These are phyloP conservation scores for Grigorovia jiainica DNA, from an alignment of 805 yeast genomes.

Conservation along the genomic window DNA sequence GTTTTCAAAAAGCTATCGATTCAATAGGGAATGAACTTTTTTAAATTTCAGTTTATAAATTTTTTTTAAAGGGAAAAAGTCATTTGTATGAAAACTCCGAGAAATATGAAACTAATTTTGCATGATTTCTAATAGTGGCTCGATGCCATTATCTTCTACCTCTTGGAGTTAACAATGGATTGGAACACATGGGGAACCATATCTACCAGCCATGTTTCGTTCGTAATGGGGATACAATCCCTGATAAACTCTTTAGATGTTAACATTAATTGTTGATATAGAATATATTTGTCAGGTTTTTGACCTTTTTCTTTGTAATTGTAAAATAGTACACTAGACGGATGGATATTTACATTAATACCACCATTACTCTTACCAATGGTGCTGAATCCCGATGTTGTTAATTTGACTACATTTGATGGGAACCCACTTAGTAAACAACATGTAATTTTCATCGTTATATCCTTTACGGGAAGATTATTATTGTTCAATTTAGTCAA, in stretches of 20 bases:
- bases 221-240: constrained; percentile 59
- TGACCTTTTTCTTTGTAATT: constrained; percentile 31
- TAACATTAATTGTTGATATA: constrained; percentile 75
- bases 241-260: constrained; percentile 88
- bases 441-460: constrained; percentile 9
- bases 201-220: constrained; percentile 63
- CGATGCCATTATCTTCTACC: too few species aligned
- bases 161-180: too few species aligned
- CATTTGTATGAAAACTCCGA: neutral
- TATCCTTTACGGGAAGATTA: constrained; percentile 2
- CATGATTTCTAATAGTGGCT: too few species aligned
- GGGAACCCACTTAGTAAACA: constrained; percentile 29
- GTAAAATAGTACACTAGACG: constrained; percentile 61
- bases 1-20: too few species aligned
- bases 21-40: too few species aligned
- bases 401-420: constrained; percentile 22
- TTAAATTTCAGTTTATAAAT: neutral
- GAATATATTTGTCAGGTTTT: constrained; percentile 65
- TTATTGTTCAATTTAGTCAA: constrained; percentile 13
- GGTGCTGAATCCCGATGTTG: constrained; percentile 23
- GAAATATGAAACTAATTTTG: too few species aligned
- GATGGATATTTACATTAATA: constrained; percentile 74
- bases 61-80: neutral
- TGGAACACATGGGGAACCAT: constrained; percentile 55
- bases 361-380: constrained; percentile 39